Evolutionary conservation across 345 rosid genomes (phyloP), one percentile per base, ranked within the genome.

Genomic region (Eucalyptus urophylla): DNA sequence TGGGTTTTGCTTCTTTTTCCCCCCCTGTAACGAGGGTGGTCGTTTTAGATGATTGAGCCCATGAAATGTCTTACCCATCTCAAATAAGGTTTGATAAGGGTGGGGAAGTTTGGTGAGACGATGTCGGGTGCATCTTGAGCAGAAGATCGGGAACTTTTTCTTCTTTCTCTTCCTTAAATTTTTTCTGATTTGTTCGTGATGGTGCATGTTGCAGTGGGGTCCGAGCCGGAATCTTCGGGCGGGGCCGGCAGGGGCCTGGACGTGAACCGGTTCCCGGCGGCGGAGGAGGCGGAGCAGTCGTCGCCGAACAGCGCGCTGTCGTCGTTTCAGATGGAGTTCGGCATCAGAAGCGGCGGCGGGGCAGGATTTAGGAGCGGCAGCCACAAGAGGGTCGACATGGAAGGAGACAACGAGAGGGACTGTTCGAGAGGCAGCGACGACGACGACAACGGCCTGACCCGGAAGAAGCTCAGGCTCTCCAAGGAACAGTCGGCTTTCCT

Each of bases 401-500:
- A 91, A 80, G 91, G 96, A 90, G 95, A 94, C 62, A 87, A 69
- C 5, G 95, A 91, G 86, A 92, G 96, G 92, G 95, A 94, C 31
- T 91, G 95, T 90, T 93, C 97, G 25, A 94, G 98, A 92, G 96
- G 95, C 1, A 96, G 98, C 80, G 99, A 95, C 29, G 99, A 97
- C 80, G 99, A 97, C 25, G 99, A 98, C 45, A 97, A 96, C 89
- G 98, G 98, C 12, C 92, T 90, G 80, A 93, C 96, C n/a, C 92
- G 99, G 93, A 98, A 98, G 94, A 98, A 98, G 93, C 99, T 98
- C 69, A 95, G 99, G 87, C 97, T 98, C 44, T 95, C 99, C 16
- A 97, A 98, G 87, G 97, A 97, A 33, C 99, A 98, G 87, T 97
- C 99, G 56, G 99, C 97, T 90, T 96, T 98, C 91, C 99, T 98